Percentiles rank a stretch among this genome's conserved stretches.
These are phyloP conservation scores for Mollisiaceae sp. DNA, from an alignment of 2,329 filamentous ascomycete genomes.

Conservation along the genomic window DNA sequence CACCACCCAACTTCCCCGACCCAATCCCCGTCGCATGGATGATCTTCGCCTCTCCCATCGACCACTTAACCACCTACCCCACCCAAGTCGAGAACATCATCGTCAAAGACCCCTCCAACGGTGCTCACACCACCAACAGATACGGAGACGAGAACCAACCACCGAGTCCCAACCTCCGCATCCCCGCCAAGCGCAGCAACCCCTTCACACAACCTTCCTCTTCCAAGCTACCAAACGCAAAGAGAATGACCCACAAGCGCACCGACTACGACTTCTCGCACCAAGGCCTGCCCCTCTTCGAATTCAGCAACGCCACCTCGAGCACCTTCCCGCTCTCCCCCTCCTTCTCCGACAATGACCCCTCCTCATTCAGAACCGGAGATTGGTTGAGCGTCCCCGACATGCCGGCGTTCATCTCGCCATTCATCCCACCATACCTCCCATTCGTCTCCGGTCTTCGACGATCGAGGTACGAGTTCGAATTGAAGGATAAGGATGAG, in stretches of 20 bases:
- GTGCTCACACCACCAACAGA: not conserved
- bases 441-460: not conserved
- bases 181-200: not conserved
- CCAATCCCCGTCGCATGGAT: constrained; percentile 34
- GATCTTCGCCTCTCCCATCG: constrained; percentile 38
- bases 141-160: not conserved
- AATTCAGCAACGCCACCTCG: constrained; percentile 28
- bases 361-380: not conserved
- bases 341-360: no score
- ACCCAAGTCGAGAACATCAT: constrained; percentile 19
- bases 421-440: not conserved
- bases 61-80: constrained; percentile 33
- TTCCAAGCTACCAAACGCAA: not conserved
- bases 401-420: constrained; percentile 17
- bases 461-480: no score
- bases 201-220: not conserved
- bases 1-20: constrained; percentile 34
- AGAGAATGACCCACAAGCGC: constrained; percentile 28
- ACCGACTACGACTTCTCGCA: constrained; percentile 39
- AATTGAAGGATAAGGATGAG: no score
- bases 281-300: constrained; percentile 39
- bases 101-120: not conserved
- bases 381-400: constrained; percentile 23
- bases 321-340: not conserved
- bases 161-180: not conserved